A percentile compares a stretch with the other conserved stretches of the same genome.
Conservation (phyloP, 768 basidiomycete species). For the Hirschioporus abietinus region DNA sequence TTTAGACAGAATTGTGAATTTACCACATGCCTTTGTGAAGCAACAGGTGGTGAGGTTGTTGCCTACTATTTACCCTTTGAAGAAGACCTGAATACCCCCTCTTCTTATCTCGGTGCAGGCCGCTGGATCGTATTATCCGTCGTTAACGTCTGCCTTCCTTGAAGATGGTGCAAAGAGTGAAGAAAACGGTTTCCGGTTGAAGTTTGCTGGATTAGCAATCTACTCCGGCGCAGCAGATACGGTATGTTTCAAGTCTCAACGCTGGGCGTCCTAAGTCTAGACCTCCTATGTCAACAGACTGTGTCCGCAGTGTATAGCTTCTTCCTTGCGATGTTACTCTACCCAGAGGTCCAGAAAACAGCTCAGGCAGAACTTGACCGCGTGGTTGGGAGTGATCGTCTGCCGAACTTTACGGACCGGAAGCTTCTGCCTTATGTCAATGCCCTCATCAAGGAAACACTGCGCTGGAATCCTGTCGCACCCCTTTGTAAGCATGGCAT, state of each 20-base stretch:
- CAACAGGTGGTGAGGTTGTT: slow-evolving; percentile 6
- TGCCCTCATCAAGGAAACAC: slow-evolving; percentile 13
- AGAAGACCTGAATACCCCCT: background rate
- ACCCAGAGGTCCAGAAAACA: slow-evolving; percentile 9
- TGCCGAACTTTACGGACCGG: background rate
- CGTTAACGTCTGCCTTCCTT: background rate
- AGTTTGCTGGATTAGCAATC: background rate
- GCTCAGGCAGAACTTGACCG: background rate
- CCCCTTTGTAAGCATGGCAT: slow-evolving; percentile 5
- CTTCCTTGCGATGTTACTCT: slow-evolving; percentile 9
- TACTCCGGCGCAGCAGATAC: background rate
- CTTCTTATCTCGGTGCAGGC: background rate
- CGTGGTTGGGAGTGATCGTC: background rate
- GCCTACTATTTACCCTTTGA: background rate
- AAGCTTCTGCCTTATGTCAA: background rate
- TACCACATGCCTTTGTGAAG: slow-evolving; percentile 1
- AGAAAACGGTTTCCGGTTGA: background rate
- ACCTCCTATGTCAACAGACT: slow-evolving; percentile 5
- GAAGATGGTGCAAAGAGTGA: background rate
- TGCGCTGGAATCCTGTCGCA: slow-evolving; percentile 9
- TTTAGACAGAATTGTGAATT: background rate
- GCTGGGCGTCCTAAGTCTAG: slow-evolving; percentile 14
- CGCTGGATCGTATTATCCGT: background rate
- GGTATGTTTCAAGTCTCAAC: slow-evolving; percentile 12
- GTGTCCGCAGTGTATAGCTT: background rate